Conservation (phyloP, 2,329 filamentous ascomycete genomes). For the Cryphonectria japonica region DNA sequence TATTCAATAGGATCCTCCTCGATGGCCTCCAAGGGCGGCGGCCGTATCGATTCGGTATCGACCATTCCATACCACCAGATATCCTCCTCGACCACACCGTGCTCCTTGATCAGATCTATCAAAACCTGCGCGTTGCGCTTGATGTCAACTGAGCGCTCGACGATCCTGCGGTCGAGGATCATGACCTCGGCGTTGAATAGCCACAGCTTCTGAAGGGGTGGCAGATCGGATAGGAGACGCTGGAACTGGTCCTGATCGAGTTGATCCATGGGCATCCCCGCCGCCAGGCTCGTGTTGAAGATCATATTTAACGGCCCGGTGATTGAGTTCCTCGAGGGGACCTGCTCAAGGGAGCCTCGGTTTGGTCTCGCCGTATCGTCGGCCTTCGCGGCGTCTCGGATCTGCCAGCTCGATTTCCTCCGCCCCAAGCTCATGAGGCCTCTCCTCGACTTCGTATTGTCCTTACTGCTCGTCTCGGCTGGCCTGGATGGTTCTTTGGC, state of each 20-base stretch:
- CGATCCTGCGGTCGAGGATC: constrained; percentile 62
- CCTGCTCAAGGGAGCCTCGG: constrained; percentile 26
- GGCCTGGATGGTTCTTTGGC: constrained; percentile 30
- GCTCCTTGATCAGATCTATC: constrained; percentile 66
- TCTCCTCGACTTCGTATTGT: constrained; percentile 53
- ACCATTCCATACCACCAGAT: constrained; percentile 64
- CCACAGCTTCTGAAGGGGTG: constrained; percentile 64
- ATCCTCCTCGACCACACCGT: constrained; percentile 61
- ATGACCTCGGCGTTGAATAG: constrained; percentile 64
- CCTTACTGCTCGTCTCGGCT: constrained; percentile 47
- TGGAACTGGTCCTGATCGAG: constrained; percentile 55
- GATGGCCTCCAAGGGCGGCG: constrained; percentile 54
- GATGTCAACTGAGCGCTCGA: constrained; percentile 61
- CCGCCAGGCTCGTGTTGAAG: constrained; percentile 62
- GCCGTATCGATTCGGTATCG: constrained; percentile 58
- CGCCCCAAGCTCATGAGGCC: constrained; percentile 58
- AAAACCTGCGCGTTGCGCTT: constrained; percentile 66
- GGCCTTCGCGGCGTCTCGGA: constrained; percentile 38
- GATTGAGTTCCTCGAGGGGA: constrained; percentile 29
- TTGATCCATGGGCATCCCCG: constrained; percentile 65
- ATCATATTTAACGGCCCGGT: constrained; percentile 47
- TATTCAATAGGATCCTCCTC: constrained; percentile 55
- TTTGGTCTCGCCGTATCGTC: constrained; percentile 20
- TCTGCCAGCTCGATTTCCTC: constrained; percentile 56
- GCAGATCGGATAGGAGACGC: constrained; percentile 58